A percentile compares a stretch with the other conserved stretches of the same genome.
phyloP scores from a whole-genome alignment of 805 yeast genomes.

The Metschnikowia rubicola region DNA sequence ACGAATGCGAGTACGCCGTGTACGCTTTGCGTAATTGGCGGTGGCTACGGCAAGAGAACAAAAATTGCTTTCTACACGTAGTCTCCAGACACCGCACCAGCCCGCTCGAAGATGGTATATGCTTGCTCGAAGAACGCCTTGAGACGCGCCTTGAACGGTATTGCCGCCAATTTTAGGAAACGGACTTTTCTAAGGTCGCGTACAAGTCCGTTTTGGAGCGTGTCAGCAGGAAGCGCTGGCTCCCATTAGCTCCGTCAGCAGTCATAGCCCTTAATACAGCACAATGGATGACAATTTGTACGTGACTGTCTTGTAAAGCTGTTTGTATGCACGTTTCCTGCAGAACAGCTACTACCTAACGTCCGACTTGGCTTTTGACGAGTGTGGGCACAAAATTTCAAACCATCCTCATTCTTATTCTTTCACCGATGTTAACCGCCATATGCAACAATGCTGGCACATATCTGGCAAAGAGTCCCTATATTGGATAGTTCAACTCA shows the following conservation, averaged over 20 bases:
- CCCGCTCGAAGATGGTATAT: constrained; percentile 94
- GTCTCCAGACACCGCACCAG: constrained; percentile 97
- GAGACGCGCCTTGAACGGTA: constrained; percentile 43
- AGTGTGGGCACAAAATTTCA: no score
- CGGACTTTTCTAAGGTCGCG: constrained; percentile 95
- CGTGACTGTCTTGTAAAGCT: no score
- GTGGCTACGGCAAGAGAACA: constrained; percentile 91
- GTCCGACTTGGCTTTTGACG: no score
- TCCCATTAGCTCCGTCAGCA: constrained; percentile 24
- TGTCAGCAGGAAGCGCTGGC: constrained; percentile 74
- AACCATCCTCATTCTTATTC: no score
- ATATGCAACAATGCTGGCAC: no score
- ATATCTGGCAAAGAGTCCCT: no score
- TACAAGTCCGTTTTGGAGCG: constrained; percentile 87
- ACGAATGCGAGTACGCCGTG: constrained; percentile 93
- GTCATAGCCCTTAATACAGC: neutral
- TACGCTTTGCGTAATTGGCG: constrained; percentile 90
- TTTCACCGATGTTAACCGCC: no score
- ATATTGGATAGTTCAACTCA: no score
- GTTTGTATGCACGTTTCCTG: no score
- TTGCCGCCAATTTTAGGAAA: constrained; percentile 94
- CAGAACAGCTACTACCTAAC: no score
- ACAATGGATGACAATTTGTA: neutral
- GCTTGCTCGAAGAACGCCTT: constrained; percentile 41
- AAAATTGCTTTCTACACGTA: constrained; percentile 72